Conservation (phyloP, 208 protist genomes). For the Kentomonas sorsogonicus region DNA sequence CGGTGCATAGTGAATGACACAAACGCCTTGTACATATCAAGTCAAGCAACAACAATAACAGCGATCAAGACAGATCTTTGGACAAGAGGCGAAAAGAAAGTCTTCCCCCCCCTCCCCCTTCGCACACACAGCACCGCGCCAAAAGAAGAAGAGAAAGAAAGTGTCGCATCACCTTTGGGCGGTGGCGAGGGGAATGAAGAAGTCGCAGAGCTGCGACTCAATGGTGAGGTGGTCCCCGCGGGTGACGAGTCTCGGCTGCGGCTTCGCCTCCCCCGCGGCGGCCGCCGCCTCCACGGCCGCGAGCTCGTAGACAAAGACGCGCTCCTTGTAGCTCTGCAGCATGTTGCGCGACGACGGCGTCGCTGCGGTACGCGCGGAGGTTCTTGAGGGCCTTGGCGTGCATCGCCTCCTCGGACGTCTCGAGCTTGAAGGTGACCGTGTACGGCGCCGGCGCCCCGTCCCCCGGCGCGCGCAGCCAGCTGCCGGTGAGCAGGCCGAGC, state of each 20-base stretch:
- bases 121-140: background rate
- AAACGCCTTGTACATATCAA: too few relatives aligned
- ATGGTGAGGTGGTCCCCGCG: conserved; percentile 40
- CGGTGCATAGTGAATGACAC: too few relatives aligned
- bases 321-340: conserved; percentile 74
- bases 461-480: conserved; percentile 41
- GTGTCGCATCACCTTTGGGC: too few relatives aligned
- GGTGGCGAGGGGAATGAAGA: conserved; percentile 37
- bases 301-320: conserved; percentile 62
- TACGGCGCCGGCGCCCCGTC: conserved; percentile 18
- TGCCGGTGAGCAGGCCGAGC: conserved; percentile 38
- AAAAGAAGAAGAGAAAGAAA: too few relatives aligned
- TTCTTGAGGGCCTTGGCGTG: conserved; percentile 66
- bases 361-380: conserved; percentile 52
- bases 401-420: conserved; percentile 65
- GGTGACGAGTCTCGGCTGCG: too few relatives aligned
- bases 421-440: conserved; percentile 79
- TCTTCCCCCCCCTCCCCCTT: too few relatives aligned
- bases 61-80: too few relatives aligned
- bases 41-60: too few relatives aligned
- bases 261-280: conserved; percentile 19
- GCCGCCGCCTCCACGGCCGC: conserved; percentile 23
- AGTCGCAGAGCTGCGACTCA: conserved; percentile 45
- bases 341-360: conserved; percentile 81
- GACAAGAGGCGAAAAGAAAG: background rate